These are phyloP conservation scores for Rosa multiflora DNA, from an alignment of 306 rosid genomes.

Conservation along the genomic window DNA sequence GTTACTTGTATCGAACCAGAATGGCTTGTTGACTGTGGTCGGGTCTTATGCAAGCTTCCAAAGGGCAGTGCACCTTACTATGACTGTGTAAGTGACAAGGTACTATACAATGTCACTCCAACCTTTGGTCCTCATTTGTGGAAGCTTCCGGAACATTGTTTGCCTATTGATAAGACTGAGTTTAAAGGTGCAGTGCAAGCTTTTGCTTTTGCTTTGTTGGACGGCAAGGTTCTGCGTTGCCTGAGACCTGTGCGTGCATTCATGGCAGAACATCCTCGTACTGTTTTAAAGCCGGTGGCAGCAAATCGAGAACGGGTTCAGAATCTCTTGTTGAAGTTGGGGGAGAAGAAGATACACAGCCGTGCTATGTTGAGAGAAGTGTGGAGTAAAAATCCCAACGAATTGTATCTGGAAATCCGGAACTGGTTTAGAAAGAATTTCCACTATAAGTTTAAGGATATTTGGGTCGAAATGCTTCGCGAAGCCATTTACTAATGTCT, in stretches of 20 bases:
- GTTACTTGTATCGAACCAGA: constrained; percentile 70
- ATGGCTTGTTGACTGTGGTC: constrained; percentile 83
- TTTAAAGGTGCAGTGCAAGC: constrained; percentile 36
- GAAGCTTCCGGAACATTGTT: constrained; percentile 63
- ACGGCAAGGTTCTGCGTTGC: constrained; percentile 83
- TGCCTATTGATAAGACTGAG: constrained; percentile 37
- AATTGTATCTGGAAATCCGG: too few species aligned
- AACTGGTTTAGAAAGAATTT: too few species aligned
- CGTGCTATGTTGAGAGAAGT: constrained; percentile 51
- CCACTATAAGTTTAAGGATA: too few species aligned
- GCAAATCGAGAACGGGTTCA: constrained; percentile 64
- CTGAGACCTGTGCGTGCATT: constrained; percentile 2
- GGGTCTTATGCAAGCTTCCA: constrained; percentile 59
- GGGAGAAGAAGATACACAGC: constrained; percentile 42
- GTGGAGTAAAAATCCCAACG: constrained; percentile 72
- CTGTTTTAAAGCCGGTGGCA: constrained; percentile 72
- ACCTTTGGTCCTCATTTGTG: constrained; percentile 73
- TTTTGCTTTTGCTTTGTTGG: constrained; percentile 77
- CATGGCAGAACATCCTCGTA: constrained; percentile 34
- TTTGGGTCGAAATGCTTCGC: too few species aligned
- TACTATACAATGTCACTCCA: constrained; percentile 60
- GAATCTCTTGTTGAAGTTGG: constrained; percentile 54
- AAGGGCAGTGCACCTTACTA: constrained; percentile 38
- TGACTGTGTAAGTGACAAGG: constrained; percentile 63
- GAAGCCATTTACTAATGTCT: too few species aligned